These are phyloP conservation scores for Lasiosphaeria miniovina DNA, from an alignment of 495 filamentous ascomycete genomes.

Conservation along the genomic window DNA sequence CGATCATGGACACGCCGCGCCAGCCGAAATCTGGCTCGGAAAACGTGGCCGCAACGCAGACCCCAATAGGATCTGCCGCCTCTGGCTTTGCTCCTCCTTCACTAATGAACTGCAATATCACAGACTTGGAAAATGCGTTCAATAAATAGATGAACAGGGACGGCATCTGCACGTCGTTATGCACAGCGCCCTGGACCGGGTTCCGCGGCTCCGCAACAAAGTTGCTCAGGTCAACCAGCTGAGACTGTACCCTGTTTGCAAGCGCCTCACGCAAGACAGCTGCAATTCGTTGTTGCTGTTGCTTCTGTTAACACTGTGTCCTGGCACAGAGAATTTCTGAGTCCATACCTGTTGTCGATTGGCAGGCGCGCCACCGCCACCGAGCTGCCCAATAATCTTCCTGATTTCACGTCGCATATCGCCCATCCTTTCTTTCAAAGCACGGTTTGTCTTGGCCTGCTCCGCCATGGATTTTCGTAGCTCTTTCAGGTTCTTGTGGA, in stretches of 20 bases:
- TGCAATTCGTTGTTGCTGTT: conserved; percentile 38
- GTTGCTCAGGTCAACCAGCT: conserved; percentile 61
- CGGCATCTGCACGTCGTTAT: conserved; percentile 56
- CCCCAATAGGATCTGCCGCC: conserved; percentile 78
- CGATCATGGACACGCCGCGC: conserved; percentile 70
- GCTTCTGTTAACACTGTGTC: conserved; percentile 6
- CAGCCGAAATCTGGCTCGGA: conserved; percentile 63
- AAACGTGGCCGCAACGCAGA: conserved; percentile 71
- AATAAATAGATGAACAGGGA: conserved; percentile 77
- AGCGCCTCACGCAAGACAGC: conserved; percentile 48
- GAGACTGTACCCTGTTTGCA: conserved; percentile 44
- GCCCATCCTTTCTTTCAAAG: conserved; percentile 64
- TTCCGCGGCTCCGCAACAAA: conserved; percentile 61
- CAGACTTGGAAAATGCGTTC: conserved; percentile 75
- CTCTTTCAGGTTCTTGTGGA: conserved; percentile 72
- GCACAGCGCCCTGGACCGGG: conserved; percentile 47
- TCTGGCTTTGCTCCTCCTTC: conserved; percentile 68
- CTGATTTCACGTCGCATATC: conserved; percentile 71
- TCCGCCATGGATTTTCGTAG: conserved; percentile 58
- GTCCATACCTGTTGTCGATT: conserved; percentile 56
- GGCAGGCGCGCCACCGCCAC: conserved; percentile 52
- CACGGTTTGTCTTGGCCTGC: conserved; percentile 41
- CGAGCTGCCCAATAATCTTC: conserved; percentile 72
- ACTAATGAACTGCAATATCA: conserved; percentile 70
- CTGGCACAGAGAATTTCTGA: too few species aligned